These are phyloP conservation scores for Hanseniaspora lachancei DNA, from an alignment of 805 yeast genomes.

Conservation along the genomic window DNA sequence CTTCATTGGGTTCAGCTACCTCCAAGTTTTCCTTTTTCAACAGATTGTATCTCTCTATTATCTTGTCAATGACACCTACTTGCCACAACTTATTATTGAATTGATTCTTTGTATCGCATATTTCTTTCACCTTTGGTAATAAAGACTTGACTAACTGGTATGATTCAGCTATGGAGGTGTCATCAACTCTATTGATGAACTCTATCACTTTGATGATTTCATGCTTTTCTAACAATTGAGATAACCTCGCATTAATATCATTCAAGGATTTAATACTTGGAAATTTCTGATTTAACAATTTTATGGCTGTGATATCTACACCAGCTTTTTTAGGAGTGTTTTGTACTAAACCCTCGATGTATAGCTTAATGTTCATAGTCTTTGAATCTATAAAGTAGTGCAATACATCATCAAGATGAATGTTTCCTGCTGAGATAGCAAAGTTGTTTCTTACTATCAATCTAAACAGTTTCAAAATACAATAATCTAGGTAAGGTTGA, in stretches of 20 bases:
- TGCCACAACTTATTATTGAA: conserved; percentile 3
- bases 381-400: not conserved
- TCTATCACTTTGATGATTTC: conserved; percentile 4
- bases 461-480: conserved; percentile 9
- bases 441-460: conserved; percentile 7
- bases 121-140: not conserved
- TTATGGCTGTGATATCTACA: not conserved
- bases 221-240: not conserved
- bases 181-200: conserved; percentile 6
- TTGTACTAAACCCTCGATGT: not conserved
- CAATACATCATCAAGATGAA: not conserved
- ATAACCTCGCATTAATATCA: not conserved
- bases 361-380: conserved; percentile 3
- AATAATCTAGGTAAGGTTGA: conserved; percentile 5
- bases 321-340: not conserved
- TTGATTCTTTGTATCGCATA: not conserved
- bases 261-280: not conserved
- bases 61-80: conserved; percentile 6
- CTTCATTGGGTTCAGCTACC: not conserved
- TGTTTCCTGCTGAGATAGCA: not conserved
- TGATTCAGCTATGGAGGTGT: conserved; percentile 1
- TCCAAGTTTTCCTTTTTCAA: conserved; percentile 2
- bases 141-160: not conserved
- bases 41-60: not conserved
- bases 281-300: conserved; percentile 6